phyloP scores from a whole-genome alignment of 83 land plant species.

The Larix sibirica region DNA sequence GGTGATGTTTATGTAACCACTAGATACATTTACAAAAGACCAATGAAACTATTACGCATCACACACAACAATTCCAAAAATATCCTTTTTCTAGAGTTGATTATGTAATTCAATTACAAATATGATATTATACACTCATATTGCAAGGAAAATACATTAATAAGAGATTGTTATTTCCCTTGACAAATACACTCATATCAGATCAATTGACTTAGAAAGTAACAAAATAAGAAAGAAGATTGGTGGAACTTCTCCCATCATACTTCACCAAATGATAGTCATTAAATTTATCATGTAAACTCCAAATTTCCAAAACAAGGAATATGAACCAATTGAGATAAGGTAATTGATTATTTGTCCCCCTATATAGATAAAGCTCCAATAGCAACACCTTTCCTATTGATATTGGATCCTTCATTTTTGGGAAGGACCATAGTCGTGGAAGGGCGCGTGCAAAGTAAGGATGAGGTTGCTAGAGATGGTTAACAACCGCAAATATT shows the following conservation, averaged over 20 bases:
- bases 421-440: no score
- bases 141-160: background rate
- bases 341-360: no score
- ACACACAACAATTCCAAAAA: background rate
- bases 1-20: background rate
- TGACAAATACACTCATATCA: background rate
- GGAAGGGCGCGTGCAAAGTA: no score
- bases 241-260: background rate
- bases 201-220: background rate
- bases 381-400: background rate
- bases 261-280: background rate
- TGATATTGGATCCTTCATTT: background rate
- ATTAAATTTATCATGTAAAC: background rate
- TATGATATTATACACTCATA: background rate
- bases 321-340: no score
- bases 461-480: no score
- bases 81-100: no score
- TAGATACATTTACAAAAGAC: background rate
- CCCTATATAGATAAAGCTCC: no score
- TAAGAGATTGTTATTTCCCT: no score
- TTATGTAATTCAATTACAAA: background rate
- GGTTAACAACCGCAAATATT: no score
- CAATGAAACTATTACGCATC: background rate
- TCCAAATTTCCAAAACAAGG: no score
- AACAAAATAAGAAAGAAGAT: background rate